Conservation (phyloP, 208 protist genomes). For the Leishmania mexicana region DNA sequence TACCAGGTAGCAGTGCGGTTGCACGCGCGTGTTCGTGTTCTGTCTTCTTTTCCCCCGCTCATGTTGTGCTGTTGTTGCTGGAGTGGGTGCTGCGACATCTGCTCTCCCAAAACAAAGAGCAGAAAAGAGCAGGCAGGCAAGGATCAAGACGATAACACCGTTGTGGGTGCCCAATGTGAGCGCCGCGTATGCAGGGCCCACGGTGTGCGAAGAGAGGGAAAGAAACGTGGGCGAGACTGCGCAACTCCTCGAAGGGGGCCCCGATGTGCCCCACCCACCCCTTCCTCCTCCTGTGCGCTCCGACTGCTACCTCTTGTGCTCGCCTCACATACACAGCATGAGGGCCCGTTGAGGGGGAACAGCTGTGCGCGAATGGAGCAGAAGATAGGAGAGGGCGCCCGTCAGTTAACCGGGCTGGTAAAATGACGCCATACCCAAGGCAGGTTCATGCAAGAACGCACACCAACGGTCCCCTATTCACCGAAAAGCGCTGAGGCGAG, state of each 20-base stretch:
- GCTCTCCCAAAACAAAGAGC: not conserved
- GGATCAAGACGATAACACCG: constrained; percentile 3
- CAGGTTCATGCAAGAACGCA: not conserved
- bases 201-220: constrained; percentile 18
- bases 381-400: not conserved
- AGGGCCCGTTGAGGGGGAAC: not conserved
- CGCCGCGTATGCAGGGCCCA: not conserved
- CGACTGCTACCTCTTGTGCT: not conserved
- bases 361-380: not conserved
- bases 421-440: not conserved
- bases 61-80: not conserved
- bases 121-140: constrained; percentile 8
- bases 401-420: not conserved
- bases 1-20: not conserved
- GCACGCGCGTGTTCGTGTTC: too few species aligned
- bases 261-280: not conserved
- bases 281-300: not conserved
- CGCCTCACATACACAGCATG: not conserved
- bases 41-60: not conserved
- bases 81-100: not conserved
- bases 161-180: not conserved
- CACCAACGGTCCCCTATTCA: not conserved
- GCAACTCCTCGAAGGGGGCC: not conserved
- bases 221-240: constrained; percentile 2
- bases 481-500: not conserved